phyloP scores from a whole-genome alignment of 1,284 basidiomycete species.

The Agroathelia rolfsii region DNA sequence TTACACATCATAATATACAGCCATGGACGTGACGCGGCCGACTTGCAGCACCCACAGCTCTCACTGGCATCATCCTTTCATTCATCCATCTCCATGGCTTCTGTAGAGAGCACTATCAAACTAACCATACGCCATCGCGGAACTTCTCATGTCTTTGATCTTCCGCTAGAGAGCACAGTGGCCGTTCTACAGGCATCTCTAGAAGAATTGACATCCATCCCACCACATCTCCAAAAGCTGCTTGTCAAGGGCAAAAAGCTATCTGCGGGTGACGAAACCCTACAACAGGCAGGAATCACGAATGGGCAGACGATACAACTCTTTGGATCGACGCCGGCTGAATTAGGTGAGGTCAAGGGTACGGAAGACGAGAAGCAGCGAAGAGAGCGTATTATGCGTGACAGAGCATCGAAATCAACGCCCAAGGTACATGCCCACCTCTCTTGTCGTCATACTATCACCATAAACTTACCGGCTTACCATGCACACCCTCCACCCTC shows the following conservation, averaged over 20 bases:
- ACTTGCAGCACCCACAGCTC: no score
- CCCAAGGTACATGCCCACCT: slow-evolving; percentile 36
- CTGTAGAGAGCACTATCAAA: no score
- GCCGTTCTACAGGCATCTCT: slow-evolving; percentile 36
- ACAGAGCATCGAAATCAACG: slow-evolving; percentile 46
- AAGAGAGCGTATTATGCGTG: slow-evolving; percentile 45
- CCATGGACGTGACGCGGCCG: no score
- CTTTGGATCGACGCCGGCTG: slow-evolving; percentile 50
- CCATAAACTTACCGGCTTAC: not conserved
- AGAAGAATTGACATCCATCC: slow-evolving; percentile 55
- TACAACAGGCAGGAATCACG: slow-evolving; percentile 46
- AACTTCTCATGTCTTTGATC: slow-evolving; percentile 29
- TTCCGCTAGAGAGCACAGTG: slow-evolving; percentile 37
- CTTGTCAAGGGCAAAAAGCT: slow-evolving; percentile 60
- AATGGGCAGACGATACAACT: slow-evolving; percentile 57
- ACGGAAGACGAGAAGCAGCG: slow-evolving; percentile 47
- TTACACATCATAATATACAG: no score
- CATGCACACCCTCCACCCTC: not conserved
- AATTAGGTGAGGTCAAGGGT: slow-evolving; percentile 42
- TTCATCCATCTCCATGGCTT: no score
- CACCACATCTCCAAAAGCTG: slow-evolving; percentile 56
- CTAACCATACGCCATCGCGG: no score
- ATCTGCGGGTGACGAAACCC: slow-evolving; percentile 23
- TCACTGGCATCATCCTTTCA: no score
- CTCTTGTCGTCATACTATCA: not conserved